Percentiles rank a stretch among this genome's conserved stretches.
These are phyloP conservation scores for Croton setiger DNA, from an alignment of 441 rosid species.

Conservation along the genomic window DNA sequence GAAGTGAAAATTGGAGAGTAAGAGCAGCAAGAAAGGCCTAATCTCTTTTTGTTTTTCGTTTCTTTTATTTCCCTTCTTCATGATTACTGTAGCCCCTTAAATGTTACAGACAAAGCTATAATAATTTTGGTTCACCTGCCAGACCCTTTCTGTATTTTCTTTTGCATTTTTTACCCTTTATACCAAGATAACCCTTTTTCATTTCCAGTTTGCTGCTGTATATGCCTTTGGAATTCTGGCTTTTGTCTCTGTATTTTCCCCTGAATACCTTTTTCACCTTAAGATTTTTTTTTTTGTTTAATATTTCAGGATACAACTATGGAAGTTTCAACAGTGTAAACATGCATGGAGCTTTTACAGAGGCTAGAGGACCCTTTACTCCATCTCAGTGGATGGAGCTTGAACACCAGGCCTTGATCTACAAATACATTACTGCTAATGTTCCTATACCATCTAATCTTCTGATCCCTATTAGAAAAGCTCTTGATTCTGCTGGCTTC, in stretches of 20 bases:
- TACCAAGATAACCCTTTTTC: not conserved
- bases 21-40: not conserved
- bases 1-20: not conserved
- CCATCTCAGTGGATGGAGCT: slow-evolving; percentile 83
- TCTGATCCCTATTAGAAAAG: slow-evolving; percentile 58
- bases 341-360: slow-evolving; percentile 45
- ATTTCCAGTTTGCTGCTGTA: not conserved
- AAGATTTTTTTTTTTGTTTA: not conserved
- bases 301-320: slow-evolving; percentile 43
- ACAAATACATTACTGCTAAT: slow-evolving; percentile 71
- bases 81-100: slow-evolving; percentile 21
- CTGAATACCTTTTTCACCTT: not conserved
- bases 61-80: slow-evolving; percentile 5
- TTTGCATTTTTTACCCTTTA: slow-evolving; percentile 1
- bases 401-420: slow-evolving; percentile 87
- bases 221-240: not conserved
- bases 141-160: slow-evolving; percentile 8
- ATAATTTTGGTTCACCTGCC: slow-evolving; percentile 17
- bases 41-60: not conserved
- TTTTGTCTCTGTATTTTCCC: slow-evolving; percentile 7
- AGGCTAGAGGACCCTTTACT: slow-evolving; percentile 65
- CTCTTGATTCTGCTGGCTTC: slow-evolving; percentile 45
- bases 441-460: slow-evolving; percentile 76
- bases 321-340: slow-evolving; percentile 42
- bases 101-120: slow-evolving; percentile 26